Base-by-base conservation (phyloP, 768 basidiomycete species). In the Mycena maculata region DNA sequence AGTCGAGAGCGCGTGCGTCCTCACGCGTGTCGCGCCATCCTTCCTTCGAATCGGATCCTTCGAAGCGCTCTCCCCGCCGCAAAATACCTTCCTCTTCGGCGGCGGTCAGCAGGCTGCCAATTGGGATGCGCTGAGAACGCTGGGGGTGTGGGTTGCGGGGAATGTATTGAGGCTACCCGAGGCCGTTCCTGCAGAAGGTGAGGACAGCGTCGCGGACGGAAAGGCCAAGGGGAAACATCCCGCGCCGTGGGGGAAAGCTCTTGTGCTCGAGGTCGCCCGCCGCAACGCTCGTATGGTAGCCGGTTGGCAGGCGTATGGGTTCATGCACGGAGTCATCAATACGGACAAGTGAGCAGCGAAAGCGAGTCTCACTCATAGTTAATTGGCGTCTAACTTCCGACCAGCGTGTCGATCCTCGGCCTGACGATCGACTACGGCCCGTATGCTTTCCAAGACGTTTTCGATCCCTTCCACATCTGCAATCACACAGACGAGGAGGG, bases 281-380 rank as follows among this genome's bases (percentile, higher is more conserved):
- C 82, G 95, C 74, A 99, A 98, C 75, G 96, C 93, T 47, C 83
- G 82, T 75, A 99, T 96, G 93, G 93, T 96, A 0, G 98, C 96
- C 12, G 92, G 86, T 4, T 99, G 98, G 98, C 97, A 99, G 79
- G 94, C 88, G 9, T 93, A 92, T 76, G 95, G 95, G 1, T 96
- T 93, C 76, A 94, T 95, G 94, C 94, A 96, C 74, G 95, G 95
- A 0, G 97, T 99, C 39, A 95, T 99, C 72, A 99, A 99, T 75
- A 97, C 96, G 2, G 97, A 98, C 81, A 98, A 97, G 92, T 92
- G 70, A 63, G 86, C 74, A 4, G n/a, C 3, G 27, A n/a, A n/a
- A n/a, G n/a, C n/a, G n/a, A n/a, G n/a, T n/a, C n/a, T n/a, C n/a
- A n/a, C n/a, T n/a, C n/a, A n/a, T n/a, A n/a, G n/a, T n/a, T n/a